Conservation (phyloP, 2,329 filamentous ascomycete species). For the Stachybotrys elegans region DNA sequence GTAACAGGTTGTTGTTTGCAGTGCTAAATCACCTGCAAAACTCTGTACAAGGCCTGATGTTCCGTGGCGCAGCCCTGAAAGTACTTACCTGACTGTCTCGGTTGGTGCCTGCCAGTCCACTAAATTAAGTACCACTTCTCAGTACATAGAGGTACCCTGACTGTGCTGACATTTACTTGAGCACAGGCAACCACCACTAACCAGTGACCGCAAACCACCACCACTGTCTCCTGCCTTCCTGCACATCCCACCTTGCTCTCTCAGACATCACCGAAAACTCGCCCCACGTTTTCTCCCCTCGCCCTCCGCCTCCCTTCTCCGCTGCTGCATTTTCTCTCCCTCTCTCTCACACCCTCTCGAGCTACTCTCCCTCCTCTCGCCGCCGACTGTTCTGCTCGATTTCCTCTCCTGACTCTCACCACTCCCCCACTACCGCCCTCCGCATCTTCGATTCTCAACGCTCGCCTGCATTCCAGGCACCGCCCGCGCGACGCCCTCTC, state of each 20-base stretch:
- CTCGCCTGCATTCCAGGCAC: no score
- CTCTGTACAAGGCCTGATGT: no score
- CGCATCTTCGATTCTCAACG: no score
- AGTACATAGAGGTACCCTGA: no score
- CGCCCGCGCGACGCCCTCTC: slow-evolving; percentile 11
- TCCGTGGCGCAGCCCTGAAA: no score
- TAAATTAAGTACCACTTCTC: no score
- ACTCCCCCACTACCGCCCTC: slow-evolving; percentile 6
- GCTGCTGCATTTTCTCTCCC: neutral
- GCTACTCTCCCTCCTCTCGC: neutral
- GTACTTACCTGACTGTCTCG: no score
- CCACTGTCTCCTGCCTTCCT: neutral
- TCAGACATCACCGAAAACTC: slow-evolving; percentile 1
- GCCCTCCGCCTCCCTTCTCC: neutral
- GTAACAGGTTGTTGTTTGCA: no score
- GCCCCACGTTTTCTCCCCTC: neutral
- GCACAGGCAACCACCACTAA: slow-evolving; percentile 4
- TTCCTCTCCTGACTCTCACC: slow-evolving; percentile 14
- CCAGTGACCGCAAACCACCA: neutral
- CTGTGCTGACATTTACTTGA: no score
- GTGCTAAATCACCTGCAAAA: no score
- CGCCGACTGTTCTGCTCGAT: neutral
- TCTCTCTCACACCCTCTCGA: neutral
- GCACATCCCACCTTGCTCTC: neutral
- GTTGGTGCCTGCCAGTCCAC: no score